Percentiles rank a stretch among this genome's conserved stretches.
These are phyloP conservation scores for Tremellales sp. DNA, from an alignment of 1,284 basidiomycete genomes.

Conservation along the genomic window DNA sequence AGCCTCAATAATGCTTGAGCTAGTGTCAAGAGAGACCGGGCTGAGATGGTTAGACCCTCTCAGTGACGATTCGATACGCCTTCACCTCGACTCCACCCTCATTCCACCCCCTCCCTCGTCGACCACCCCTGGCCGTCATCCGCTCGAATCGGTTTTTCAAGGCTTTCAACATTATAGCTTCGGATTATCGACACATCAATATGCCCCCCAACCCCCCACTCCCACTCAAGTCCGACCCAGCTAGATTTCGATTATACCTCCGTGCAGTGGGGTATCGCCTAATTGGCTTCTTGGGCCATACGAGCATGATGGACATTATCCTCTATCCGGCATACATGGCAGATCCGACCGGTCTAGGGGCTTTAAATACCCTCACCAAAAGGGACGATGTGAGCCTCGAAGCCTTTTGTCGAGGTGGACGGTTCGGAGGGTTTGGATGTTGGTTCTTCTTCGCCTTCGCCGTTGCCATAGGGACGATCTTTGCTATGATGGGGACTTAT, in stretches of 20 bases:
- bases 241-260: not conserved
- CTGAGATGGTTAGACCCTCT: not conserved
- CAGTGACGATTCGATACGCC: slow-evolving; percentile 1
- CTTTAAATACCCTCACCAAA: not conserved
- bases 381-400: not conserved
- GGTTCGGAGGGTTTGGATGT: not conserved
- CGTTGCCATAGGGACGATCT: not conserved
- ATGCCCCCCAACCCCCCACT: slow-evolving; percentile 4
- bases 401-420: not conserved
- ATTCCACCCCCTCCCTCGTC: slow-evolving; percentile 5
- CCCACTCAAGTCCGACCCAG: not conserved
- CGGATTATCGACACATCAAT: slow-evolving; percentile 3
- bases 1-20: too few relatives aligned
- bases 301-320: not conserved
- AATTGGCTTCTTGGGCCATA: not conserved
- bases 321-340: not conserved
- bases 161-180: slow-evolving; percentile 4
- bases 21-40: too few relatives aligned
- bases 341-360: slow-evolving; percentile 1
- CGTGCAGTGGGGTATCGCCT: not conserved
- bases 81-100: slow-evolving; percentile 5
- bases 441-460: not conserved
- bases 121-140: not conserved
- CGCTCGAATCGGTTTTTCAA: slow-evolving; percentile 4
- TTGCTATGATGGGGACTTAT: slow-evolving; percentile 1